phyloP scores from a whole-genome alignment of 139 green algal species.

The Volvox reticuliferus region DNA sequence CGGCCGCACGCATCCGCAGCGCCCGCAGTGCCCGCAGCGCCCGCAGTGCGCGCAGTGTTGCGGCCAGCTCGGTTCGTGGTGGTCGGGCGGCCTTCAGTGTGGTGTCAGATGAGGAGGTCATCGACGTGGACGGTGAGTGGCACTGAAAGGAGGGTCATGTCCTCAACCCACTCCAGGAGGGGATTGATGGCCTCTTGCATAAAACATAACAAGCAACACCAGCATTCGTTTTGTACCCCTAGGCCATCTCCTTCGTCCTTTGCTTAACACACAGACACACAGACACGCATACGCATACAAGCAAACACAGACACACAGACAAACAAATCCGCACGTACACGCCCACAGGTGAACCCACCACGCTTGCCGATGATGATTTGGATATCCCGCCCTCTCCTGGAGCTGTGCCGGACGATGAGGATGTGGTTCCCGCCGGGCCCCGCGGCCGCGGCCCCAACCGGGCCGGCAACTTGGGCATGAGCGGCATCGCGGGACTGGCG shows the following conservation, averaged over 20 bases:
- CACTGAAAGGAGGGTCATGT: background rate
- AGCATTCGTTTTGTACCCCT: too few relatives aligned
- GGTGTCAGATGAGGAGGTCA: constrained; percentile 28
- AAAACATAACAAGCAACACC: too few relatives aligned
- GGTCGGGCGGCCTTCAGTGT: constrained; percentile 15
- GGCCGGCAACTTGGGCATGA: background rate
- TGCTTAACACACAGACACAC: too few relatives aligned
- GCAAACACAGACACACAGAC: too few relatives aligned
- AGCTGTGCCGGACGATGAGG: background rate
- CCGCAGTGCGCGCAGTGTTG: background rate
- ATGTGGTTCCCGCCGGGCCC: background rate
- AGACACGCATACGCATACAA: too few relatives aligned
- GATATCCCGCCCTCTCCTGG: background rate
- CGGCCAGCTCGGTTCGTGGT: constrained; percentile 24
- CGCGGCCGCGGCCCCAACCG: background rate
- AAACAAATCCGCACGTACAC: too few relatives aligned
- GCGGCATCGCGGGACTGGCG: background rate
- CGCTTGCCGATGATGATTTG: constrained; percentile 30
- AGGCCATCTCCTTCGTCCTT: too few relatives aligned
- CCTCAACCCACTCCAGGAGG: too few relatives aligned
- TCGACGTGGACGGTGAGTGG: constrained; percentile 44
- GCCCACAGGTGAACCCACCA: constrained; percentile 26
- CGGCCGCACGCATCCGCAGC: background rate
- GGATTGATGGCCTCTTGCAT: too few relatives aligned
- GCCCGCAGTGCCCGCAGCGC: background rate